Evolutionary conservation across 257 asterid species (phyloP).

Genomic region (Asclepias syriaca): DNA sequence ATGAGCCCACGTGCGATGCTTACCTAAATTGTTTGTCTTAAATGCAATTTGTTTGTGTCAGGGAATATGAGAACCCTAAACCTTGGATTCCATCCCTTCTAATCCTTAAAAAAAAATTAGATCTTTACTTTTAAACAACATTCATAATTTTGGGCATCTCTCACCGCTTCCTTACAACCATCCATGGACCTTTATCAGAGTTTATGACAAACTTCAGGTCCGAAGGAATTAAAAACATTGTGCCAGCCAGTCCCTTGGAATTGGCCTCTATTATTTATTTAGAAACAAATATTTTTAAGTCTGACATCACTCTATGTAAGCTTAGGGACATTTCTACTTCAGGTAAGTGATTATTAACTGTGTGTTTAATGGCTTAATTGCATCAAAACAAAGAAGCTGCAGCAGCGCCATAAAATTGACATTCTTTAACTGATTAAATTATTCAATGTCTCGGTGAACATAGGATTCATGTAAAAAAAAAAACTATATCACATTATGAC

Average conservation of each 20-base stretch:
- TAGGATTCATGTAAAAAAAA: neutral
- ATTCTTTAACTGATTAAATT: neutral
- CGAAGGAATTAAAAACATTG: neutral
- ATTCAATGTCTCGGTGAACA: neutral
- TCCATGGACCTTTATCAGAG: neutral
- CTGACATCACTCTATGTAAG: neutral
- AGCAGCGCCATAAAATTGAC: neutral
- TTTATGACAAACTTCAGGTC: neutral
- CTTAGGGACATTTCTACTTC: neutral
- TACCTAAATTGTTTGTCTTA: slow-evolving; percentile 18
- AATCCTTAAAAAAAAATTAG: neutral
- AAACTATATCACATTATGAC: neutral
- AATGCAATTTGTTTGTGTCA: slow-evolving; percentile 13
- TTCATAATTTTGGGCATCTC: neutral
- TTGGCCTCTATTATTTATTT: too few species aligned
- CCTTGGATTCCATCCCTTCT: slow-evolving; percentile 23
- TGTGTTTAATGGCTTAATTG: neutral
- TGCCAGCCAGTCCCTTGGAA: too few species aligned
- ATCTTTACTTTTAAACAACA: neutral
- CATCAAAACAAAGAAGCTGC: neutral
- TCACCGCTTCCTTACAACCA: neutral
- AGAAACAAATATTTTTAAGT: too few species aligned
- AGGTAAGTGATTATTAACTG: neutral
- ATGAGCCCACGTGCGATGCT: slow-evolving; percentile 25
- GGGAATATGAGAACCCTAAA: slow-evolving; percentile 15